These are phyloP conservation scores for Chimonanthus salicifolius DNA, from an alignment of 164 flowering plant species.

Conservation along the genomic window DNA sequence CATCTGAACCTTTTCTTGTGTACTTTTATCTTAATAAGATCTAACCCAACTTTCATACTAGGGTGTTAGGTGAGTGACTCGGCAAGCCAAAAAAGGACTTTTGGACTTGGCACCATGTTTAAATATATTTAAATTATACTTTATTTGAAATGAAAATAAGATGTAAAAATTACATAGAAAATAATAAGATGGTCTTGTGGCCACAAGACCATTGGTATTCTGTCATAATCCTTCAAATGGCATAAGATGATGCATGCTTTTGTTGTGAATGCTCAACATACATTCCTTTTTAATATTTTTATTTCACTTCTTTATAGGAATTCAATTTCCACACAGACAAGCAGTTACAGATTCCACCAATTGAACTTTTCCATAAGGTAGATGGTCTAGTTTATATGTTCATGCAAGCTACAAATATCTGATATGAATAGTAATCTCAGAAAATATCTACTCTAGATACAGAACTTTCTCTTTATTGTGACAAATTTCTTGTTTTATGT, in stretches of 20 bases:
- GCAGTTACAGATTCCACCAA: constrained; percentile 55
- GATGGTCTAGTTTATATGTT: background rate
- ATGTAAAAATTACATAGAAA: constrained; percentile 25
- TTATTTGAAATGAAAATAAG: background rate
- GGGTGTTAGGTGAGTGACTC: too few relatives aligned
- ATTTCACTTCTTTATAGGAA: constrained; percentile 38
- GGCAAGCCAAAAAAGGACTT: too few relatives aligned
- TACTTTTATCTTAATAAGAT: background rate
- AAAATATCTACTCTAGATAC: background rate
- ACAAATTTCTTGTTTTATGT: background rate
- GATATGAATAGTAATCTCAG: background rate
- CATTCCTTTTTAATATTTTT: background rate
- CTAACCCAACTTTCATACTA: too few relatives aligned
- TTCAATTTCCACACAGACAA: constrained; percentile 63
- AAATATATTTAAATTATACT: too few relatives aligned
- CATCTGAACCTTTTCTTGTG: background rate
- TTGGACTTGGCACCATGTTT: too few relatives aligned
- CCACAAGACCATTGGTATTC: constrained; percentile 67
- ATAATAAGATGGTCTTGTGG: constrained; percentile 68
- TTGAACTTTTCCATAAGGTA: constrained; percentile 84
- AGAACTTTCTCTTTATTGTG: background rate
- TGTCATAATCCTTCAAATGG: background rate
- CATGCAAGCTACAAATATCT: background rate
- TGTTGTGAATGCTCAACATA: background rate
- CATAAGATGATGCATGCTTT: background rate